These are phyloP conservation scores for Boletus mariae DNA, from an alignment of 1,284 basidiomycete genomes.

Conservation along the genomic window DNA sequence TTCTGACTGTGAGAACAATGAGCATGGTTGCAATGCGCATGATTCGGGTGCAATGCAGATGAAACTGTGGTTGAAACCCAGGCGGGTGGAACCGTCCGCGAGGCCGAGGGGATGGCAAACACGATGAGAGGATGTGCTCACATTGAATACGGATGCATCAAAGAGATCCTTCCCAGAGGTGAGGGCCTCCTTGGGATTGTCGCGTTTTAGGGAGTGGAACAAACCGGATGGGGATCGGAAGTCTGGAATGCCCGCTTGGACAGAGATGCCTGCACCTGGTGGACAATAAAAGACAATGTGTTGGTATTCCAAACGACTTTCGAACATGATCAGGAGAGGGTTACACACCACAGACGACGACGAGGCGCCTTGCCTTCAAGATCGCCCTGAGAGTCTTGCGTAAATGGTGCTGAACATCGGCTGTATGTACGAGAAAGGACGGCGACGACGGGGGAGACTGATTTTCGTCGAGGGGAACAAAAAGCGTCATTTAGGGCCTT, in stretches of 20 bases:
- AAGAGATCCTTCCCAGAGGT: conserved; percentile 86
- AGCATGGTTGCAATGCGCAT: conserved; percentile 10
- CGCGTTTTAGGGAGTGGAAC: conserved; percentile 75
- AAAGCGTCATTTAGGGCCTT: conserved; percentile 28
- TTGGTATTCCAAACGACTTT: conserved; percentile 10
- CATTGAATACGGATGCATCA: conserved; percentile 86
- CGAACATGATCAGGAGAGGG: conserved; percentile 10
- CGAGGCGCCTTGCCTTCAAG: conserved; percentile 75
- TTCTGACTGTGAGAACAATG: conserved; percentile 50
- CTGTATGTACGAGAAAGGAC: conserved; percentile 38
- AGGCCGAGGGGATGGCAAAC: not conserved
- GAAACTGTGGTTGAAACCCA: not conserved
- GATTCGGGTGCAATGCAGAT: conserved; percentile 3
- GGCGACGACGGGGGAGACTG: conserved; percentile 27
- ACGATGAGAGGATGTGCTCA: conserved; percentile 41
- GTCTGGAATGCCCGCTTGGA: conserved; percentile 88
- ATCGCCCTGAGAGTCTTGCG: conserved; percentile 60
- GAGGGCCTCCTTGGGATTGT: conserved; percentile 70
- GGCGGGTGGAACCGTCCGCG: conserved; percentile 1
- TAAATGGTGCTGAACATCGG: conserved; percentile 42
- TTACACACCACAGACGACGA: conserved; percentile 79
- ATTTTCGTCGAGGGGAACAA: conserved; percentile 29
- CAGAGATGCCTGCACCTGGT: conserved; percentile 87
- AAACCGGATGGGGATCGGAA: conserved; percentile 84
- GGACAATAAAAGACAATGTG: not conserved